Percentiles rank a stretch among this genome's conserved stretches.
phyloP scores from a whole-genome alignment of 1,284 basidiomycete genomes.

The Ceratobasidium sp. region DNA sequence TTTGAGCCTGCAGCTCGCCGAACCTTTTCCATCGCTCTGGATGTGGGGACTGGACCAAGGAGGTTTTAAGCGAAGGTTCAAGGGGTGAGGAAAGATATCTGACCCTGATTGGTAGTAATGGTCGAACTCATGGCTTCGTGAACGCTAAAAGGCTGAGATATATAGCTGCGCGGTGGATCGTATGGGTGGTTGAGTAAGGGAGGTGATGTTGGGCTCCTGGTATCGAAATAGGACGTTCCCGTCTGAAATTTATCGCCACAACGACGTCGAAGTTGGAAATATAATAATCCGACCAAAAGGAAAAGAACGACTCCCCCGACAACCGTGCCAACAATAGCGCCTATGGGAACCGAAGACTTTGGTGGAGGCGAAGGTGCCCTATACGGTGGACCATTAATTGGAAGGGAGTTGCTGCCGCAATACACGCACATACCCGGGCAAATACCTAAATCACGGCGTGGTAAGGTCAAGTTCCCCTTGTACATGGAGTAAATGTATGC shows the following conservation, averaged over 20 bases:
- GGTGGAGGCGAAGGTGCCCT: neutral
- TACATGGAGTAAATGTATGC: neutral
- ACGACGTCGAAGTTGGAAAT: neutral
- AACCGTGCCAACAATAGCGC: constrained; percentile 1
- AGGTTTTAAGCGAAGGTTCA: neutral
- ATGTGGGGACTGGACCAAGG: neutral
- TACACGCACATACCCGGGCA: constrained; percentile 9
- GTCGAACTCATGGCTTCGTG: neutral
- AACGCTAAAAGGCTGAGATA: neutral
- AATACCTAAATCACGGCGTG: neutral
- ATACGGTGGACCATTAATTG: neutral
- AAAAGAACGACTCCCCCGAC: neutral
- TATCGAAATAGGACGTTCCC: neutral
- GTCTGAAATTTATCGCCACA: neutral
- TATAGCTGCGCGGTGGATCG: neutral
- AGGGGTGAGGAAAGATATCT: neutral
- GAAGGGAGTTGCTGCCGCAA: neutral
- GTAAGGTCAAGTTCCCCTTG: neutral
- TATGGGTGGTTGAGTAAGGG: neutral
- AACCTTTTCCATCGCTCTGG: neutral
- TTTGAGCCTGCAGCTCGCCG: neutral
- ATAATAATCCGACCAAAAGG: neutral
- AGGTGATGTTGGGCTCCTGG: neutral
- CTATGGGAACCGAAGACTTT: constrained; percentile 2
- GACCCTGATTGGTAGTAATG: neutral